Conservation (phyloP, 2,329 filamentous ascomycete genomes). For the Penicillium sclerotigenum region DNA sequence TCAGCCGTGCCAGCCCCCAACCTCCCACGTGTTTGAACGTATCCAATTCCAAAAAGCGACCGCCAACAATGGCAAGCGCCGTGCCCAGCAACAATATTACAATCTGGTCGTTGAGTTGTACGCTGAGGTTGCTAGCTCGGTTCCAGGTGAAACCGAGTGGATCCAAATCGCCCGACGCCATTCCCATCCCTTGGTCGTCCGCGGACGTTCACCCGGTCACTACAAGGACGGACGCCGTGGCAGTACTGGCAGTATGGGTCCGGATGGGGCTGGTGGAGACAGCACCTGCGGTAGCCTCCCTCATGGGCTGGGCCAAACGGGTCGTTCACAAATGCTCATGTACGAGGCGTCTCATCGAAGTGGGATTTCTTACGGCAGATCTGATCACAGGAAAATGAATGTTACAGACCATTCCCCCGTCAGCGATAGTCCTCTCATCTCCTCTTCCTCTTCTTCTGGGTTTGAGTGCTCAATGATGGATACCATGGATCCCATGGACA, state of each 20-base stretch:
- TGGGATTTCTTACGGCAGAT: constrained; percentile 31
- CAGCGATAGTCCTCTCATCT: constrained; percentile 40
- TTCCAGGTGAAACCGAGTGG: constrained; percentile 53
- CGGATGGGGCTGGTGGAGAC: constrained; percentile 55
- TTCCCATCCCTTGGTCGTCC: constrained; percentile 82
- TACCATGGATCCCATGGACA: constrained; percentile 40
- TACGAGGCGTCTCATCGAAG: constrained; percentile 36
- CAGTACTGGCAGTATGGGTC: constrained; percentile 68
- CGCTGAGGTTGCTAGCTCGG: constrained; percentile 58
- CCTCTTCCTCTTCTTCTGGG: constrained; percentile 40
- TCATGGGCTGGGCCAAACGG: constrained; percentile 29
- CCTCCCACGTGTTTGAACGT: constrained; percentile 71
- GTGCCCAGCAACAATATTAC: constrained; percentile 89
- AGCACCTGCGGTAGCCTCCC: constrained; percentile 29
- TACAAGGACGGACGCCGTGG: constrained; percentile 69
- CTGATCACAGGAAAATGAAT: constrained; percentile 38
- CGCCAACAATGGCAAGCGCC: constrained; percentile 86
- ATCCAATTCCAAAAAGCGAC: constrained; percentile 95
- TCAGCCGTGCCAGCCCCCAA: constrained; percentile 38
- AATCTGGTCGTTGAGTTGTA: constrained; percentile 84
- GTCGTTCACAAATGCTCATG: constrained; percentile 34
- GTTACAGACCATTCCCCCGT: constrained; percentile 37
- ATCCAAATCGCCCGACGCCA: constrained; percentile 69
- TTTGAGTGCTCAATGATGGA: constrained; percentile 40
- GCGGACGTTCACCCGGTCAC: constrained; percentile 76